phyloP scores from a whole-genome alignment of 2,329 filamentous ascomycete species.

The Claviceps sorghi region DNA sequence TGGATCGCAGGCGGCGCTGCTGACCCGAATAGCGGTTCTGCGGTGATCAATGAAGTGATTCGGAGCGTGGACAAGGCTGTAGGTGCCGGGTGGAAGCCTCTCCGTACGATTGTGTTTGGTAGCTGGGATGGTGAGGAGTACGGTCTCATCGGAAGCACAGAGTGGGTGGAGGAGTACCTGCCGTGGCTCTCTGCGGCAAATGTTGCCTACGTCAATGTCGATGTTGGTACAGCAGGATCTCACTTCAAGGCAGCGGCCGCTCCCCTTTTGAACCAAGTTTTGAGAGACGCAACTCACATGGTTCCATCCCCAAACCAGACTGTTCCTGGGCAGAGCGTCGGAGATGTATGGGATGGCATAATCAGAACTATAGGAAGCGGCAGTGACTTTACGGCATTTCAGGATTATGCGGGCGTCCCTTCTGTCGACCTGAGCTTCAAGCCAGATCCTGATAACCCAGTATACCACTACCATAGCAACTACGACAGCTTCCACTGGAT shows the following conservation, averaged over 20 bases:
- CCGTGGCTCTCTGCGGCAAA: constrained; percentile 62
- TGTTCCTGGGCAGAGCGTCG: constrained; percentile 53
- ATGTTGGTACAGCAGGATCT: constrained; percentile 55
- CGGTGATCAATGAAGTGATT: constrained; percentile 64
- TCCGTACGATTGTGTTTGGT: constrained; percentile 82
- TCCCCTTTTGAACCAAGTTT: constrained; percentile 59
- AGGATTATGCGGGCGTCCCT: constrained; percentile 55
- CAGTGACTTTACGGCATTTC: constrained; percentile 62
- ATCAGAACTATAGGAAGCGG: constrained; percentile 57
- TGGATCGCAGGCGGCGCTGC: constrained; percentile 77
- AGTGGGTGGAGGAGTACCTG: constrained; percentile 84
- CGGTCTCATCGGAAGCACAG: constrained; percentile 70
- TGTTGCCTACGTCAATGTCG: constrained; percentile 76
- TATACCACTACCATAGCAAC: constrained; percentile 81
- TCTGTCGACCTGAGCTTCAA: constrained; percentile 50
- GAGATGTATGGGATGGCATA: constrained; percentile 48
- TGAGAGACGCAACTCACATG: constrained; percentile 49
- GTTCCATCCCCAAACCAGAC: constrained; percentile 67
- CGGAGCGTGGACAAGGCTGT: constrained; percentile 59
- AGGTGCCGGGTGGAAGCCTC: constrained; percentile 41
- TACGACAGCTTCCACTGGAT: constrained; percentile 90
- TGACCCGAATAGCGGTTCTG: constrained; percentile 72
- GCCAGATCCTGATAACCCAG: constrained; percentile 27
- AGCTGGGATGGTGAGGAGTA: constrained; percentile 79
- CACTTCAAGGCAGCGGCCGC: constrained; percentile 52